Evolutionary conservation across 2,329 filamentous ascomycete genomes (phyloP).

Genomic region (Beauveria brongniartii): DNA sequence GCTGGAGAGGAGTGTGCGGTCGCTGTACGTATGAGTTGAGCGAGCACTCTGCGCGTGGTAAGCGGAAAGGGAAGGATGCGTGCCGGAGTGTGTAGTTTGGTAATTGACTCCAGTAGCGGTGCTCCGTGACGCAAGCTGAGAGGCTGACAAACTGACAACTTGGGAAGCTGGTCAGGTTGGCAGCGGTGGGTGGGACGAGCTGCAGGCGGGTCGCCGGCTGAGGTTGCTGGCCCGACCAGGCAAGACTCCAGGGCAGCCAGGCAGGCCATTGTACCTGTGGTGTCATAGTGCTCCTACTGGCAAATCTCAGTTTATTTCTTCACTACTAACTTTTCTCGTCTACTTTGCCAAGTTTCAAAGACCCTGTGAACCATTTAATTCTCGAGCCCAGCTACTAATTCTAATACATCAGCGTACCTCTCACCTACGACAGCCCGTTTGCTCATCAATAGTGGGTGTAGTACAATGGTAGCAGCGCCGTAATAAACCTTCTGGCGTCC

Average conservation of each 20-base stretch:
- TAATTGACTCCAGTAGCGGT: background rate
- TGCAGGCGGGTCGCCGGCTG: background rate
- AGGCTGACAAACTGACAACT: conserved; percentile 3
- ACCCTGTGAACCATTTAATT: too few relatives aligned
- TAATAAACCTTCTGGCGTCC: background rate
- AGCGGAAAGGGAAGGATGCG: background rate
- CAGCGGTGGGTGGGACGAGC: background rate
- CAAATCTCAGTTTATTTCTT: too few relatives aligned
- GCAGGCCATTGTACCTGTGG: too few relatives aligned
- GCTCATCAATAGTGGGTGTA: too few relatives aligned
- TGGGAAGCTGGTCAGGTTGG: conserved; percentile 8
- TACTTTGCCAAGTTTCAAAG: too few relatives aligned
- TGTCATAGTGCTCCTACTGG: too few relatives aligned
- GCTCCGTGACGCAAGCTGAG: conserved; percentile 12
- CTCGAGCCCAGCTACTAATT: too few relatives aligned
- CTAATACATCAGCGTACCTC: too few relatives aligned
- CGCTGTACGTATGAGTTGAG: background rate
- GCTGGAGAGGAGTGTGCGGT: background rate
- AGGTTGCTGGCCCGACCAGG: background rate
- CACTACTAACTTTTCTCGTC: too few relatives aligned
- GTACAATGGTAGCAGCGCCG: too few relatives aligned
- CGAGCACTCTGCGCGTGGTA: background rate
- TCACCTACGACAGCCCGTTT: too few relatives aligned
- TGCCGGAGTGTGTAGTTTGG: background rate
- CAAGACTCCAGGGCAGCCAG: background rate